Base-by-base conservation (phyloP, 1,284 basidiomycete species). In the Boletus mariae region DNA sequence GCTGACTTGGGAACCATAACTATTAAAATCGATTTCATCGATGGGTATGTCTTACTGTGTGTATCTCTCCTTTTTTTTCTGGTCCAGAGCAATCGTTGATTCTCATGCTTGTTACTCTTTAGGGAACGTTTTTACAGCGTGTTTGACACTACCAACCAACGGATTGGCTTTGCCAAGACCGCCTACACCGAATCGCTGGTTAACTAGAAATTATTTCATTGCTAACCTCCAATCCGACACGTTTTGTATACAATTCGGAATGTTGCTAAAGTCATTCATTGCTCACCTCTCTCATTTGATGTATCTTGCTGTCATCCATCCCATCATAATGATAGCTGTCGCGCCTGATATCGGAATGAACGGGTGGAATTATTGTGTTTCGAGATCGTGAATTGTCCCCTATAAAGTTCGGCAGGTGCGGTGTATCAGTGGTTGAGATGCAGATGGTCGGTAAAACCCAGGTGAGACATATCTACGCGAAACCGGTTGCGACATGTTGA, bases 11-110 rank as follows among this genome's bases (percentile, higher is more conserved):
- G 70, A 1, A 37, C 10, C 4, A 0, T 52, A 1, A 71, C 62
- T 60, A 79, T 52, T 49, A 53, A 1, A 31, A 75, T 53, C 5
- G 58, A 56, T 1, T 63, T 49, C 26, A 10, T 46, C 0, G 8
- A 20, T 31, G 44, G 44, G 3, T 45, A 31, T 32, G 2, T 11
- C n/a, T 65, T 65, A 40, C 46, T 62, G 61, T 65, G 20, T 5
- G 62, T 64, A 12, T 12, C 31, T 31, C 17, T 31, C 26, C 15
- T 5, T 8, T 38, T 32, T 29, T 40, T 40, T 9, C 32, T 34
- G 7, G 3, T 13, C 17, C 9, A 26, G n/a, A 20, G 9, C 6
- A 40, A 12, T 11, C 7, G 5, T 3, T 25, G 26, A 13, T 31
- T 7, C 6, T n/a, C 25, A 12, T n/a, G 10, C 4, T 23, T 11